Conservation (phyloP, 768 basidiomycete genomes). For the Mycena amicta region DNA sequence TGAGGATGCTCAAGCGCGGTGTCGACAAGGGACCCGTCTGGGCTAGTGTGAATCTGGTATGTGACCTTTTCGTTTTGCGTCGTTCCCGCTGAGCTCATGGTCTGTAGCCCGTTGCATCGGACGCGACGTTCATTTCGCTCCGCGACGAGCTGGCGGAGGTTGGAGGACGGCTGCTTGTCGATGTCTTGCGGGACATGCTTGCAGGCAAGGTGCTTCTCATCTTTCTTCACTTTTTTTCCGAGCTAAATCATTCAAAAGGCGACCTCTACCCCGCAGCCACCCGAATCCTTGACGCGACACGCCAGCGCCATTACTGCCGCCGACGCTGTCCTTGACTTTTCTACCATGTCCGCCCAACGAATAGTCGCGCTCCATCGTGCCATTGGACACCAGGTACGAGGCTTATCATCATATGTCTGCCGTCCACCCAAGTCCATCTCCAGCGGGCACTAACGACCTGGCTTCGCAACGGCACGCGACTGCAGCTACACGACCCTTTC, state of each 20-base stretch:
- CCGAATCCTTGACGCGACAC: conserved; percentile 36
- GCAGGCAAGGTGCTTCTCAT: conserved; percentile 48
- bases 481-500: conserved; percentile 44
- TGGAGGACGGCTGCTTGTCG: conserved; percentile 74
- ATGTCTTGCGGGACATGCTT: conserved; percentile 66
- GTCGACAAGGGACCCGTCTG: conserved; percentile 82
- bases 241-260: conserved; percentile 47
- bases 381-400: conserved; percentile 66
- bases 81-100: not conserved
- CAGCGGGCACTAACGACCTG: conserved; percentile 39
- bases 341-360: conserved; percentile 53
- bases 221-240: not conserved
- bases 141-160: conserved; percentile 58
- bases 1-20: conserved; percentile 74
- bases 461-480: conserved; percentile 34
- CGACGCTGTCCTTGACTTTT: conserved; percentile 60
- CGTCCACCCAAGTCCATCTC: not conserved
- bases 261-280: conserved; percentile 48
- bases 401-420: not conserved
- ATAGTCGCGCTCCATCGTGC: conserved; percentile 62
- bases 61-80: conserved; percentile 23
- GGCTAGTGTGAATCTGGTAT: conserved; percentile 55
- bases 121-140: conserved; percentile 55
- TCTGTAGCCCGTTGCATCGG: conserved; percentile 53
- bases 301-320: conserved; percentile 63